Conservation (phyloP, 2,329 filamentous ascomycete genomes). For the Cladorrhinum sp. region DNA sequence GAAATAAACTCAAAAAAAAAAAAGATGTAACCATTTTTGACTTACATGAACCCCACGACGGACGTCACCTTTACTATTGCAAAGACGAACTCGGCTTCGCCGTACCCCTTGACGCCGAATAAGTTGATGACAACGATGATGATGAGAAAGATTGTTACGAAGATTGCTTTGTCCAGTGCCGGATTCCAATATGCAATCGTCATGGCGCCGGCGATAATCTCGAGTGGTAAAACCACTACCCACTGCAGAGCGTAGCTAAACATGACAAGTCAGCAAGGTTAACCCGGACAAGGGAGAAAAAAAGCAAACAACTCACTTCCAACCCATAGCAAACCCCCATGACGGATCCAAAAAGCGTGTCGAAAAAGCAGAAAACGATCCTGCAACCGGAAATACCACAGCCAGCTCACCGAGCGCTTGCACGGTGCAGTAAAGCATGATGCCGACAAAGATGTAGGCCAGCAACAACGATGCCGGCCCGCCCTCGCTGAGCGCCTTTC, state of each 20-base stretch:
- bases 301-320: conserved; percentile 43
- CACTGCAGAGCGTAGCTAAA: conserved; percentile 45
- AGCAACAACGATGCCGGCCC: conserved; percentile 77
- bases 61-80: conserved; percentile 56
- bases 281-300: conserved; percentile 32
- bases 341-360: conserved; percentile 56
- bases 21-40: not conserved
- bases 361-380: conserved; percentile 57
- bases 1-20: not conserved
- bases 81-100: conserved; percentile 59
- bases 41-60: conserved; percentile 30
- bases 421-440: conserved; percentile 76
- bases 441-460: conserved; percentile 71
- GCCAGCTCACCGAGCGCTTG: conserved; percentile 59
- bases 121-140: conserved; percentile 53
- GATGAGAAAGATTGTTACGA: conserved; percentile 54
- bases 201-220: conserved; percentile 47
- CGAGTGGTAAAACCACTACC: conserved; percentile 46
- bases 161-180: conserved; percentile 40
- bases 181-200: conserved; percentile 50
- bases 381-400: conserved; percentile 54
- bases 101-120: conserved; percentile 55
- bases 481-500: conserved; percentile 65
- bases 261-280: not conserved
- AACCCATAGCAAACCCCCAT: conserved; percentile 51